phyloP scores from a whole-genome alignment of 2,329 filamentous ascomycete genomes.

The Epicoccum sorghinum region DNA sequence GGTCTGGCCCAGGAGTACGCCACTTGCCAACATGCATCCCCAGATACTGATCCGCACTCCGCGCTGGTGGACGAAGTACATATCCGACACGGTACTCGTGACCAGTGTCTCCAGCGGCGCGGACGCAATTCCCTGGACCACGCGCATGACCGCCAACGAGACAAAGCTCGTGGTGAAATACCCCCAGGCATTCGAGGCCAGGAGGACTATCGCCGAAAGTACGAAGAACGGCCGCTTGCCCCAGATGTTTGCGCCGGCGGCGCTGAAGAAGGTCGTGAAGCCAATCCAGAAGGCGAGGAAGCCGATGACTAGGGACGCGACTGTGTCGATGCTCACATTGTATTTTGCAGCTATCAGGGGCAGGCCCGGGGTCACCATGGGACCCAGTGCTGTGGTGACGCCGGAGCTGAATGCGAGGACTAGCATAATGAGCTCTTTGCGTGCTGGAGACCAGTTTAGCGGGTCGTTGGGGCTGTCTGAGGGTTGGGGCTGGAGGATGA shows the following conservation, averaged over 20 bases:
- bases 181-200: slow-evolving; percentile 49
- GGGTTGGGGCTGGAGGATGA: slow-evolving; percentile 89
- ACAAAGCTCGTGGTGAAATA: slow-evolving; percentile 48
- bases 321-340: slow-evolving; percentile 46
- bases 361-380: slow-evolving; percentile 51
- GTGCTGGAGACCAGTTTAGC: slow-evolving; percentile 52
- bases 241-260: slow-evolving; percentile 48
- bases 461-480: slow-evolving; percentile 91
- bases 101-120: slow-evolving; percentile 90
- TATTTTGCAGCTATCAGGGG: slow-evolving; percentile 45
- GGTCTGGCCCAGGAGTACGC: slow-evolving; percentile 52
- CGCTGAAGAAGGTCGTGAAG: slow-evolving; percentile 51
- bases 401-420: slow-evolving; percentile 44
- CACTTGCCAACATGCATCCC: slow-evolving; percentile 44
- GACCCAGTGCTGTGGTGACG: slow-evolving; percentile 45
- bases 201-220: slow-evolving; percentile 44
- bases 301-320: slow-evolving; percentile 49
- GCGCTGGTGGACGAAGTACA: slow-evolving; percentile 88
- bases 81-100: slow-evolving; percentile 85
- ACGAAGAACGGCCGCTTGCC: slow-evolving; percentile 49
- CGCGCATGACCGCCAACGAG: slow-evolving; percentile 60
- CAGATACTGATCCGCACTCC: slow-evolving; percentile 84
- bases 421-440: slow-evolving; percentile 43
- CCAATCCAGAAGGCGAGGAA: slow-evolving; percentile 49
- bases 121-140: slow-evolving; percentile 84